Evolutionary conservation across 2,329 filamentous ascomycete genomes (phyloP).

Genomic region (Ascochyta lentis): DNA sequence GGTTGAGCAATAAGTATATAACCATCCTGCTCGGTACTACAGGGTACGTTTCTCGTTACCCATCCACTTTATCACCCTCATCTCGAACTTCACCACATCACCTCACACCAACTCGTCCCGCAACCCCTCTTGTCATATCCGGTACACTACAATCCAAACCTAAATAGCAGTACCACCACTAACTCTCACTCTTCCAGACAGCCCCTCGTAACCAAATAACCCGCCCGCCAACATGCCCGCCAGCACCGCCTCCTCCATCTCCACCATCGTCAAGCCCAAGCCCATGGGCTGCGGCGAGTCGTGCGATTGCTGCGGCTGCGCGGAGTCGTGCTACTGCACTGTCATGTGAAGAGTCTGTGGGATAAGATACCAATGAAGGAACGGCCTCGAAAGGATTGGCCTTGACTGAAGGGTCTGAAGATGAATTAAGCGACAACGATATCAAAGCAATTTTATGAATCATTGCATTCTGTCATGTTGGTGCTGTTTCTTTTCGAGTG

Average conservation of each 20-base stretch:
- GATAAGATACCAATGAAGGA: neutral
- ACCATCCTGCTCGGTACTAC: neutral
- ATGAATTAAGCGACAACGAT: neutral
- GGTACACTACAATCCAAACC: neutral
- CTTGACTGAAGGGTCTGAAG: neutral
- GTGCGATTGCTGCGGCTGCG: constrained; percentile 50
- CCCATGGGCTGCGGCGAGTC: constrained; percentile 45
- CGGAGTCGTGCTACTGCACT: constrained; percentile 47
- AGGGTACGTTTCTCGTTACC: neutral
- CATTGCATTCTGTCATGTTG: too few relatives aligned
- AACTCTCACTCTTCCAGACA: neutral
- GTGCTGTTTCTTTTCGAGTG: too few relatives aligned
- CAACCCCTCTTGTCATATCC: neutral
- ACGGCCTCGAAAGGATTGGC: neutral
- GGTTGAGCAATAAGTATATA: neutral
- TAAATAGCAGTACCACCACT: neutral
- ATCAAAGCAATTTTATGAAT: neutral
- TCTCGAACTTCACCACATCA: neutral
- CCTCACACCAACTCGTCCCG: neutral
- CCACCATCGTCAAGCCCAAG: constrained; percentile 48
- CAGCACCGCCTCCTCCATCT: constrained; percentile 42
- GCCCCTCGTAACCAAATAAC: neutral
- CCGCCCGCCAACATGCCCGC: constrained; percentile 38
- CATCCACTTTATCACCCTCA: neutral
- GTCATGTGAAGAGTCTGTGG: constrained; percentile 37